Percentiles rank a stretch among this genome's conserved stretches.
phyloP scores from a whole-genome alignment of 2,329 filamentous ascomycete genomes.

The Trichoderma atroviride region DNA sequence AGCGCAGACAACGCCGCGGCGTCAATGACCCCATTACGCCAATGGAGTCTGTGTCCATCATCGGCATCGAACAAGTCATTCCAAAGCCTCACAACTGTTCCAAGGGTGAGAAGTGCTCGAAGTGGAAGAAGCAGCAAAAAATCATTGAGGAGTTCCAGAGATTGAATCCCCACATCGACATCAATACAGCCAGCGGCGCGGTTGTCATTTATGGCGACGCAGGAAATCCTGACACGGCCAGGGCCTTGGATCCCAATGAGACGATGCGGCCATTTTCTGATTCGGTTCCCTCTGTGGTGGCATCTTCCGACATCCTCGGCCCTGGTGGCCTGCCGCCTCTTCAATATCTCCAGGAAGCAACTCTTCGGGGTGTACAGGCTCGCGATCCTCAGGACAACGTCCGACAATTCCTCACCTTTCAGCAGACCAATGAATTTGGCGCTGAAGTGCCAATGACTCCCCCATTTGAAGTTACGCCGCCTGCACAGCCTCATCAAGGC shows the following conservation, averaged over 20 bases:
- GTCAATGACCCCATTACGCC: slow-evolving; percentile 73
- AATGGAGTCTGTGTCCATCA: slow-evolving; percentile 84
- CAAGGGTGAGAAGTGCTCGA: slow-evolving; percentile 83
- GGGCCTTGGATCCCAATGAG: slow-evolving; percentile 58
- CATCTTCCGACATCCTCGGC: slow-evolving; percentile 87
- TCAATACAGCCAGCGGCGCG: slow-evolving; percentile 57
- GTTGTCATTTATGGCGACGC: slow-evolving; percentile 79
- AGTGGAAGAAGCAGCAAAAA: slow-evolving; percentile 78
- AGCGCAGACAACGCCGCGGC: slow-evolving; percentile 44
- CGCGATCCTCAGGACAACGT: slow-evolving; percentile 92
- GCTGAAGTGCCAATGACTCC: slow-evolving; percentile 69
- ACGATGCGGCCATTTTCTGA: slow-evolving; percentile 71
- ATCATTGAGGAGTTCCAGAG: slow-evolving; percentile 74
- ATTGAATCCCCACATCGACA: slow-evolving; percentile 68
- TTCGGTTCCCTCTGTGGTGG: slow-evolving; percentile 78
- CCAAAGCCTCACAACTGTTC: slow-evolving; percentile 82
- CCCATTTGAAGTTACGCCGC: slow-evolving; percentile 65
- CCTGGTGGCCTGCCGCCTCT: slow-evolving; percentile 65
- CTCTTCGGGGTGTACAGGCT: slow-evolving; percentile 67
- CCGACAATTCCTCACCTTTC: slow-evolving; percentile 85
- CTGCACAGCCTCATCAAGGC: slow-evolving; percentile 54
- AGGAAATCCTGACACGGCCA: slow-evolving; percentile 70
- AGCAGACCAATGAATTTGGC: slow-evolving; percentile 57
- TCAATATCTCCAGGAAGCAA: slow-evolving; percentile 72
- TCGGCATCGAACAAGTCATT: slow-evolving; percentile 86